Conservation (phyloP, 192 early-diverging fungal species). For the Lobulomyces angularis region DNA sequence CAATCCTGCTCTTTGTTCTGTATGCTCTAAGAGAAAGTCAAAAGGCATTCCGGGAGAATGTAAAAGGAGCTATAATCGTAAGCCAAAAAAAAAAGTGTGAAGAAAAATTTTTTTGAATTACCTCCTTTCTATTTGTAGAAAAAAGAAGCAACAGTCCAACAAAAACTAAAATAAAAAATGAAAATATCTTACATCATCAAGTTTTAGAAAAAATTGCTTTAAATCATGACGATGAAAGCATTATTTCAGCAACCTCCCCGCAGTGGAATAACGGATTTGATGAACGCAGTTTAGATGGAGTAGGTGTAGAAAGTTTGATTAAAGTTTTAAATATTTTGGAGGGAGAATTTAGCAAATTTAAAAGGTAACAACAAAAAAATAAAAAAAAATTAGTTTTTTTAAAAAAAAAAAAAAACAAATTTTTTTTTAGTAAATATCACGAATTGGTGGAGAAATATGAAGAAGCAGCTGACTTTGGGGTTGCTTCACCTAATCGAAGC, state of each 20-base stretch:
- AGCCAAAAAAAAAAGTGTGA: constrained; percentile 1
- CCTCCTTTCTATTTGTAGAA: background rate
- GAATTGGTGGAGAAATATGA: constrained; percentile 32
- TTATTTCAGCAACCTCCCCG: no score
- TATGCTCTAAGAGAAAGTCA: constrained; percentile 19
- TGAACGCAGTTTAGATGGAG: no score
- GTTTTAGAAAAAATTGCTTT: no score
- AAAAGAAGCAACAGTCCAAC: background rate
- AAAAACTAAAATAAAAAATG: no score
- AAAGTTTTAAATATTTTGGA: constrained; percentile 22
- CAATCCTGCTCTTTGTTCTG: constrained; percentile 40
- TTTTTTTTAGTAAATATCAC: constrained; percentile 28
- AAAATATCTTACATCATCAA: no score
- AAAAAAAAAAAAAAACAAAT: no score
- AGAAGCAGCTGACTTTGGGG: constrained; percentile 12
- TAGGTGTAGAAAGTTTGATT: constrained; percentile 15
- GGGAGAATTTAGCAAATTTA: constrained; percentile 22
- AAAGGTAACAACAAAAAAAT: constrained; percentile 13
- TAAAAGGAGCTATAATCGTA: background rate
- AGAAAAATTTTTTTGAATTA: background rate
- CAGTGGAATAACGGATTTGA: no score
- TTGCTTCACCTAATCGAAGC: background rate
- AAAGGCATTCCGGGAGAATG: background rate
- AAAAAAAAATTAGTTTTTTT: no score
- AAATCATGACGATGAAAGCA: no score